phyloP scores from a whole-genome alignment of 1,284 basidiomycete species.

The Rhodofomes roseus region DNA sequence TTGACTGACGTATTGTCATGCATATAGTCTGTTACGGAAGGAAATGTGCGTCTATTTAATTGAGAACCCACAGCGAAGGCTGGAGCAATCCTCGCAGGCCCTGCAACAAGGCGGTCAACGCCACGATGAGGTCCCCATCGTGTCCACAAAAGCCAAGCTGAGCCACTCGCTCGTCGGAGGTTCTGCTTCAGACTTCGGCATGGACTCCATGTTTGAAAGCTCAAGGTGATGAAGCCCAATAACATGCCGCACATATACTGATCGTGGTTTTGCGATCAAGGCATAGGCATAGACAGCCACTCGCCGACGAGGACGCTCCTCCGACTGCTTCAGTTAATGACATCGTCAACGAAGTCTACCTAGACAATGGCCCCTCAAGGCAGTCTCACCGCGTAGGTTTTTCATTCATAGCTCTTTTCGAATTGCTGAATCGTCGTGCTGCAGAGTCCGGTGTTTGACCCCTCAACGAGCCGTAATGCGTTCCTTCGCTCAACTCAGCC shows the following conservation, averaged over 20 bases:
- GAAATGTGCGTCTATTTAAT: constrained; percentile 35
- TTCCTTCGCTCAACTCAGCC: constrained; percentile 23
- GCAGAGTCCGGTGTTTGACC: constrained; percentile 34
- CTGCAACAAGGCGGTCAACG: constrained; percentile 56
- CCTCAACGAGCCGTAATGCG: constrained; percentile 21
- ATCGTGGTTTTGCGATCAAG: constrained; percentile 4
- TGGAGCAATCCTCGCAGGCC: constrained; percentile 30
- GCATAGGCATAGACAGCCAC: constrained; percentile 51
- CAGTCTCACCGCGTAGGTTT: constrained; percentile 44
- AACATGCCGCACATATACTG: background rate
- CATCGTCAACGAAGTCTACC: constrained; percentile 55
- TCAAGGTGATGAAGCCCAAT: constrained; percentile 40
- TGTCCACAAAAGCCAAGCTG: constrained; percentile 75
- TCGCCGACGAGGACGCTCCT: constrained; percentile 71
- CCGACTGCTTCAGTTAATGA: constrained; percentile 68
- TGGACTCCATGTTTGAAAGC: constrained; percentile 78
- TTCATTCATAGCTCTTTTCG: background rate
- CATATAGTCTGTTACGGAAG: constrained; percentile 55
- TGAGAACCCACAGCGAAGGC: background rate
- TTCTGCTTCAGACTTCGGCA: constrained; percentile 63
- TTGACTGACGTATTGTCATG: constrained; percentile 1
- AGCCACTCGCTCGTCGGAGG: constrained; percentile 61
- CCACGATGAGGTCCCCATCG: constrained; percentile 62
- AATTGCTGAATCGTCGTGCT: background rate
- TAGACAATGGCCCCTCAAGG: constrained; percentile 35